phyloP scores from a whole-genome alignment of 495 filamentous ascomycete genomes.

The Wilcoxina mikolae region DNA sequence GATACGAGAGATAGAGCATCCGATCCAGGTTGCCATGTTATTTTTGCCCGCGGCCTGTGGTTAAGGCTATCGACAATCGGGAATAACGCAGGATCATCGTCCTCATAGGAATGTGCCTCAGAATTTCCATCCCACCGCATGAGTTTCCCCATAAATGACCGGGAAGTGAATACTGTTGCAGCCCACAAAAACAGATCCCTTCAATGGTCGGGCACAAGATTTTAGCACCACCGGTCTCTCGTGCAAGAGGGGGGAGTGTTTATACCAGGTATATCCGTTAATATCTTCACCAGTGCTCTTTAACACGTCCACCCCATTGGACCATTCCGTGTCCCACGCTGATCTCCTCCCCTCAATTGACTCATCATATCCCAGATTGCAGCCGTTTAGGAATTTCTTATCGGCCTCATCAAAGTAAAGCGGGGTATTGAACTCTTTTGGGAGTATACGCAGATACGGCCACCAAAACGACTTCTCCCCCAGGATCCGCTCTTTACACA shows the following conservation, averaged over 20 bases:
- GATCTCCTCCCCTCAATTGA: constrained; percentile 32
- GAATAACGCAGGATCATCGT: constrained; percentile 39
- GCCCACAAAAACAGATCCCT: constrained; percentile 55
- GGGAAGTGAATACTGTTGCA: constrained; percentile 46
- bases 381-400: constrained; percentile 43
- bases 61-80: constrained; percentile 49
- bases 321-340: constrained; percentile 40
- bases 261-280: constrained; percentile 31
- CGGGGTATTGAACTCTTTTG: constrained; percentile 42
- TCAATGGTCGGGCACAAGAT: too few relatives aligned
- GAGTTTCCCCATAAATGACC: constrained; percentile 34
- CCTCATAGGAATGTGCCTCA: neutral
- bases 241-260: neutral
- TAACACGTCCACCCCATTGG: constrained; percentile 31
- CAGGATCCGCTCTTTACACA: constrained; percentile 42
- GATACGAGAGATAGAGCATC: constrained; percentile 37
- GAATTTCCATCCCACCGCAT: constrained; percentile 11
- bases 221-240: neutral
- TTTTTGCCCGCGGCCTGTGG: constrained; percentile 42
- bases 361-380: constrained; percentile 39
- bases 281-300: constrained; percentile 6
- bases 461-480: constrained; percentile 42
- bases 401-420: constrained; percentile 41
- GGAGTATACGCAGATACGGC: constrained; percentile 46
- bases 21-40: constrained; percentile 44